These are phyloP conservation scores for Inga oerstediana DNA, from an alignment of 306 rosid genomes.

Conservation along the genomic window DNA sequence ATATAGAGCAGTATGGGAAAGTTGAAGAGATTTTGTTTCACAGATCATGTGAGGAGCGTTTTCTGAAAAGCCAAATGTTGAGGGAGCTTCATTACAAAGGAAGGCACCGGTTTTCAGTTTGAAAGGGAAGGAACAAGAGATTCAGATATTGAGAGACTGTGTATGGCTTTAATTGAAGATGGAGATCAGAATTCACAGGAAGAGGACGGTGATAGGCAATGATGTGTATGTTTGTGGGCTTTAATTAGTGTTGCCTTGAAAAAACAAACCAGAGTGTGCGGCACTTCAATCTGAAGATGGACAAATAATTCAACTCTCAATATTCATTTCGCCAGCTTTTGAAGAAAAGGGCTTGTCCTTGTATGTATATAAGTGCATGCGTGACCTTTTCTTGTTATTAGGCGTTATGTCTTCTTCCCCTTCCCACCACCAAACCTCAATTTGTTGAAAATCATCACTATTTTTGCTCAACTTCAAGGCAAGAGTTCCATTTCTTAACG, in stretches of 20 bases:
- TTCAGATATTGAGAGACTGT: background rate
- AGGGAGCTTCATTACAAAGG: background rate
- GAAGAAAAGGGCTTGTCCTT: slow-evolving; percentile 10
- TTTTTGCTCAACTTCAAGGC: background rate
- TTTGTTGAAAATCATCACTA: background rate
- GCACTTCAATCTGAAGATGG: slow-evolving; percentile 18
- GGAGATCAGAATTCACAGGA: slow-evolving; percentile 4
- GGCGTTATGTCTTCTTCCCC: slow-evolving; percentile 13
- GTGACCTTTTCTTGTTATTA: slow-evolving; percentile 12
- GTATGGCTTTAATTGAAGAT: slow-evolving; percentile 9
- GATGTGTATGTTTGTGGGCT: background rate
- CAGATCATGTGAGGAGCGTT: background rate
- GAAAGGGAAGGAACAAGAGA: background rate
- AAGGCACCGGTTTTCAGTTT: background rate
- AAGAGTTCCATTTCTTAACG: background rate
- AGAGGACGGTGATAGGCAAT: slow-evolving; percentile 34
- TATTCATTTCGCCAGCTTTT: slow-evolving; percentile 23
- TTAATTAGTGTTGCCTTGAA: slow-evolving; percentile 28
- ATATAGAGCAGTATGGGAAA: background rate
- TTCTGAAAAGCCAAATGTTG: background rate
- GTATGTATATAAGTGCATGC: background rate
- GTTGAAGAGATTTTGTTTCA: slow-evolving; percentile 4
- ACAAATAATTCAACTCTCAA: slow-evolving; percentile 15
- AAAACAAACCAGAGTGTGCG: slow-evolving; percentile 19
- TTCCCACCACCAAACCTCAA: slow-evolving; percentile 7